Percentiles rank a stretch among this genome's conserved stretches.
Conservation (phyloP, 352 stramenopile species). For the Phytopythium helicoides region DNA sequence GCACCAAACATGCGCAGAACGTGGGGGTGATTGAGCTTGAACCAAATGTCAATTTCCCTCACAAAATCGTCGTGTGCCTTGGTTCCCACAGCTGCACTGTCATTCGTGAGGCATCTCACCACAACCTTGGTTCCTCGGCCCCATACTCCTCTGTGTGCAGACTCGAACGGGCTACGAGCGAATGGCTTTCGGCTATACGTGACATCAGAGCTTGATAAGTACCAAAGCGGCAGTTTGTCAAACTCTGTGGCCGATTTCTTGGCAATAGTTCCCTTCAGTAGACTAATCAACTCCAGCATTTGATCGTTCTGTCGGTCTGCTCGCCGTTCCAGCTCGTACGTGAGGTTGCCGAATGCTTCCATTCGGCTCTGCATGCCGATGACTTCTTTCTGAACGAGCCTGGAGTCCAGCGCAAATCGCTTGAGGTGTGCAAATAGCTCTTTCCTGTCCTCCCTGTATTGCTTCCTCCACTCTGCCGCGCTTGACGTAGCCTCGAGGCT, state of each 20-base stretch:
- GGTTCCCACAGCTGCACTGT: background rate
- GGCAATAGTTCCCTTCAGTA: background rate
- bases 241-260: slow-evolving; percentile 8
- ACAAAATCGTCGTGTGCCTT: slow-evolving; percentile 6
- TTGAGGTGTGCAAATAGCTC: background rate
- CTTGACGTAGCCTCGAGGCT: slow-evolving; percentile 18
- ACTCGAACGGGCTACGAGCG: slow-evolving; percentile 5
- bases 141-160: slow-evolving; percentile 10
- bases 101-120: slow-evolving; percentile 17
- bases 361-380: slow-evolving; percentile 14
- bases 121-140: slow-evolving; percentile 16
- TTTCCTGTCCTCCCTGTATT: no score
- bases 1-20: slow-evolving; percentile 20
- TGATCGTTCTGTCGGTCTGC: slow-evolving; percentile 12
- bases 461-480: background rate
- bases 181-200: slow-evolving; percentile 10
- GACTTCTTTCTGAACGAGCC: slow-evolving; percentile 18
- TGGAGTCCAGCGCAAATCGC: slow-evolving; percentile 11
- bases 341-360: slow-evolving; percentile 16
- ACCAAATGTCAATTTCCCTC: slow-evolving; percentile 18
- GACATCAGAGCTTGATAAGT: no score
- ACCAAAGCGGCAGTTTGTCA: slow-evolving; percentile 7
- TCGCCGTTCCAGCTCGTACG: slow-evolving; percentile 18
- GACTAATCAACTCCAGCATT: slow-evolving; percentile 5
- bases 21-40: slow-evolving; percentile 18